Evolutionary conservation across 257 asterid species (phyloP), one percentile per base, ranked within the genome.

Genomic region (Anisodus tanguticus): DNA sequence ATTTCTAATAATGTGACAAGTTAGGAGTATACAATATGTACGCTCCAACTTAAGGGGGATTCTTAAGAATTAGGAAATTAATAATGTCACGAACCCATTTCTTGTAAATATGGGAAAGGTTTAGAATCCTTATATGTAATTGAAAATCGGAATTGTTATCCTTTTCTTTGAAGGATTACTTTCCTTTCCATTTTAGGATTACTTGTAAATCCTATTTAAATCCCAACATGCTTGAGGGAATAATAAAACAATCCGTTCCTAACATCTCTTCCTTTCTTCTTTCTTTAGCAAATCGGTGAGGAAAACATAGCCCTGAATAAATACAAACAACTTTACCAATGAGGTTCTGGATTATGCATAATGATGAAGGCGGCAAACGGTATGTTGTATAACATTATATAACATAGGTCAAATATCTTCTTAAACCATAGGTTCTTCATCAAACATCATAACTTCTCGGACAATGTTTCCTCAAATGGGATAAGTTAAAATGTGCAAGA

Each of bases 1-100:
- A 6, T 67, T 37, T 67, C 5, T 6, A 6, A 6, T 10, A 35
- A 67, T 67, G 49, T 67, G 49, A 67, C 49, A 67, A 67, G 74
- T 37, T 37, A 67, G 49, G 49, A 67, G 74, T 37, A 67, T 35
- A 67, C 74, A 35, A 67, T 67, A 67, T 67, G 74, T 67, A 67
- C 6, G 9, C 74, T 67, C 74, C 74, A 67, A 37, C 51, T 67
- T 13, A 67, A 6, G 63, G 45, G 49, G 72, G 12, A 67, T 35
- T 67, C 11, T 35, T 6, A 67, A 15, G 49, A 67, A 37, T 37
- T 13, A 67, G 22, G 49, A 67, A 67, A 67, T 12, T 2, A 35
- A 67, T 67, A 12, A 67, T 67, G 49, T 10, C 22, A 35, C 13
- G 74, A 67, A 67, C 74, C 74, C 11, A 13, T 67, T 67, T 49